Evolutionary conservation across 371 early-diverging fungal species (phyloP).

Genomic region (Haplosporangium sp.): DNA sequence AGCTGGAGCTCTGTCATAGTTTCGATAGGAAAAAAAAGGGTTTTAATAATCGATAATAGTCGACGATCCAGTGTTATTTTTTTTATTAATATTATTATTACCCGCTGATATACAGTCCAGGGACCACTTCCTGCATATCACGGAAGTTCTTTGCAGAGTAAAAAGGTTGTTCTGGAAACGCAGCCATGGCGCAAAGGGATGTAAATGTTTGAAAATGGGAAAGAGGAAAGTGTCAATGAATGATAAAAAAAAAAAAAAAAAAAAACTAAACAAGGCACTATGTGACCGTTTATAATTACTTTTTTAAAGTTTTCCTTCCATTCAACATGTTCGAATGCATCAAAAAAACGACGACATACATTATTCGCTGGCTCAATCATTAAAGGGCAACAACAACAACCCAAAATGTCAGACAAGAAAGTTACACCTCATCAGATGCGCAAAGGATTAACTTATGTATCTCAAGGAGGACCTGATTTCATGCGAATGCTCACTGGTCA

Average conservation of each 20-base stretch:
- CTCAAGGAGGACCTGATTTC: slow-evolving; percentile 45
- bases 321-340: too few species aligned
- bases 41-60: neutral
- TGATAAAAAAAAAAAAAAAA: too few species aligned
- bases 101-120: slow-evolving; percentile 63
- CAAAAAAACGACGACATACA: too few species aligned
- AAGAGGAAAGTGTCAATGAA: too few species aligned
- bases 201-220: too few species aligned
- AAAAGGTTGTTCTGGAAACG: slow-evolving; percentile 8
- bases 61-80: neutral
- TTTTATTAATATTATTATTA: slow-evolving; percentile 27
- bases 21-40: neutral
- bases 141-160: slow-evolving; percentile 15
- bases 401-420: slow-evolving; percentile 36
- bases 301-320: too few species aligned
- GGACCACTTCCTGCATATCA: slow-evolving; percentile 58
- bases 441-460: slow-evolving; percentile 40
- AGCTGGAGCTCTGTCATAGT: neutral
- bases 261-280: too few species aligned
- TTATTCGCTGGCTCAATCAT: neutral
- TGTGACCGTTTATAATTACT: too few species aligned
- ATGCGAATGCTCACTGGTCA: slow-evolving; percentile 55
- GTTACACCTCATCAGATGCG: slow-evolving; percentile 49
- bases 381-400: too few species aligned
- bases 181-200: neutral